phyloP scores from a whole-genome alignment of 2,329 filamentous ascomycete genomes.

The Neobulgaria alba region DNA sequence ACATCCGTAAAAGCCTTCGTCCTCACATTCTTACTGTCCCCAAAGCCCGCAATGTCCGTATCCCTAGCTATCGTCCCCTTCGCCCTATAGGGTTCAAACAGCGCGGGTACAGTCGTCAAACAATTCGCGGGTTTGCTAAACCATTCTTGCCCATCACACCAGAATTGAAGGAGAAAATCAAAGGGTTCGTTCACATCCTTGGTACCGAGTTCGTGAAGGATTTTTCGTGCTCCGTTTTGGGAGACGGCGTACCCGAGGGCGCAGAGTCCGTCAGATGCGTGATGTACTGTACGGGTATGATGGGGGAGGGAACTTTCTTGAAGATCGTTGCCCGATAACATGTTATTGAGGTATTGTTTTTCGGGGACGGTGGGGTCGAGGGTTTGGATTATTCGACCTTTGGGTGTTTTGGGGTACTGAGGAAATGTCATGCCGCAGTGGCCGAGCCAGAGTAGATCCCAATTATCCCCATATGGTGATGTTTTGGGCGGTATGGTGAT shows the following conservation, averaged over 20 bases:
- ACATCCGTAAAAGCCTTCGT: conserved; percentile 15
- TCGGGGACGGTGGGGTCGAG: no score
- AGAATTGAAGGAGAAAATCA: conserved; percentile 14
- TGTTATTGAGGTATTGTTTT: no score
- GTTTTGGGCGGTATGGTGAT: no score
- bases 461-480: conserved; percentile 14
- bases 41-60: conserved; percentile 15
- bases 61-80: conserved; percentile 12
- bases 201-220: conserved; percentile 12
- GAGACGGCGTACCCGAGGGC: conserved; percentile 16
- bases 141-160: conserved; percentile 12
- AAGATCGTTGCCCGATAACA: no score
- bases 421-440: conserved; percentile 16
- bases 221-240: conserved; percentile 13
- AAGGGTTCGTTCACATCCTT: conserved; percentile 13
- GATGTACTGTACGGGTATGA: conserved; percentile 14
- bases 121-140: conserved; percentile 6
- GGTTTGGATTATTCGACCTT: conserved; percentile 8
- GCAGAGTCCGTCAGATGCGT: conserved; percentile 11
- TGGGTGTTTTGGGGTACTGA: neutral
- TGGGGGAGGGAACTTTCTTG: no score
- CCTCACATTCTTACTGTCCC: conserved; percentile 14
- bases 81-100: conserved; percentile 17
- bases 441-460: conserved; percentile 17
- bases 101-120: conserved; percentile 12